phyloP scores from a whole-genome alignment of 1,139 yeast species.

The Trichomonascaceae sp. region DNA sequence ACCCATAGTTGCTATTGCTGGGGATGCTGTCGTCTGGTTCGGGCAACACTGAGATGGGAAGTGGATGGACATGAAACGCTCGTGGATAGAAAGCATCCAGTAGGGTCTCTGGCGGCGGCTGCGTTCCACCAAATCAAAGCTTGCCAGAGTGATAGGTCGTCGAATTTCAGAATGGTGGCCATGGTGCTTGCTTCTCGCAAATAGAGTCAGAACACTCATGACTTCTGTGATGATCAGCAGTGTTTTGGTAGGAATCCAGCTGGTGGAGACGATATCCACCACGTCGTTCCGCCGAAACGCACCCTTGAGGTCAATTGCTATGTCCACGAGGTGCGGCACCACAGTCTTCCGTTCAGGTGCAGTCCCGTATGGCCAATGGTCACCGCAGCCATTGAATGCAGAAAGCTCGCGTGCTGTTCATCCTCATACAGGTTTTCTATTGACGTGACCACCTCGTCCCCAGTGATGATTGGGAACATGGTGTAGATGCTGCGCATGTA shows the following conservation, averaged over 20 bases:
- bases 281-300: constrained; percentile 9
- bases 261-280: constrained; percentile 8
- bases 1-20: constrained; percentile 9
- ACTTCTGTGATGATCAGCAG: too few relatives aligned
- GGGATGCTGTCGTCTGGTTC: constrained; percentile 8
- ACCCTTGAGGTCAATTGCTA: constrained; percentile 7
- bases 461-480: constrained; percentile 10
- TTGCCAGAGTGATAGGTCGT: constrained; percentile 2
- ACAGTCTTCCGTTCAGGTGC: constrained; percentile 8
- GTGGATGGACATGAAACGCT: constrained; percentile 12
- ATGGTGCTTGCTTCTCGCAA: constrained; percentile 12
- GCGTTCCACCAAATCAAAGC: constrained; percentile 5
- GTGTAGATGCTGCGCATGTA: constrained; percentile 10
- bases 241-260: too few relatives aligned
- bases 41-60: constrained; percentile 8
- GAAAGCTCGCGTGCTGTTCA: constrained; percentile 7
- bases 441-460: constrained; percentile 7
- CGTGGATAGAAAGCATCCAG: constrained; percentile 13
- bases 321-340: constrained; percentile 1
- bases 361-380: constrained; percentile 9
- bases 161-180: constrained; percentile 8
- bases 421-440: constrained; percentile 4
- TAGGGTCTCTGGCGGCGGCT: constrained; percentile 10
- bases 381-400: constrained; percentile 10
- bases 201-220: constrained; percentile 12